These are phyloP conservation scores for Thalassiosira exigua DNA, from an alignment of 352 stramenopile genomes.

Conservation along the genomic window DNA sequence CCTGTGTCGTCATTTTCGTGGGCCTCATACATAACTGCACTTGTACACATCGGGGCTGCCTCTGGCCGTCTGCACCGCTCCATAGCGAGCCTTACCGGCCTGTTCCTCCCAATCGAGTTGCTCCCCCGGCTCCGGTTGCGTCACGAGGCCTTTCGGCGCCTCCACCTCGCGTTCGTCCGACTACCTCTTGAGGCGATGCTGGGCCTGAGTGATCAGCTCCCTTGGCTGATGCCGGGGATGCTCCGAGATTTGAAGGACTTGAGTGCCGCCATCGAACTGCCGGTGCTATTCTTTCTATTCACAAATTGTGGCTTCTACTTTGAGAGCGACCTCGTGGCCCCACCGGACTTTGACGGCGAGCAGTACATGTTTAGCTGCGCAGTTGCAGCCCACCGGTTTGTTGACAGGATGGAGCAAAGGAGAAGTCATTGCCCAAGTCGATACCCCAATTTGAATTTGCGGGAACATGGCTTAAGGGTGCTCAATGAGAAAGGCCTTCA, in stretches of 20 bases:
- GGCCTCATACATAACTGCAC: slow-evolving; percentile 70
- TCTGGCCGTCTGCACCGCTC: slow-evolving; percentile 68
- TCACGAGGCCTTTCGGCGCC: slow-evolving; percentile 43
- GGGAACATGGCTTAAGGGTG: slow-evolving; percentile 29
- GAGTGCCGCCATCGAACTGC: slow-evolving; percentile 75
- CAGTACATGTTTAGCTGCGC: slow-evolving; percentile 81
- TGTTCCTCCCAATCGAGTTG: slow-evolving; percentile 70
- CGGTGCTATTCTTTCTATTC: slow-evolving; percentile 85
- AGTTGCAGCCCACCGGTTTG: slow-evolving; percentile 78
- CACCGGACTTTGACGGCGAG: slow-evolving; percentile 72
- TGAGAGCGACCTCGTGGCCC: slow-evolving; percentile 67
- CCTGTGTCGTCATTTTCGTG: slow-evolving; percentile 71
- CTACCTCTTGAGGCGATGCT: slow-evolving; percentile 57
- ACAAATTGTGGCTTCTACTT: slow-evolving; percentile 81
- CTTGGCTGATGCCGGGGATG: slow-evolving; percentile 19
- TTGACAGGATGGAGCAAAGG: slow-evolving; percentile 48
- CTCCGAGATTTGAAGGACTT: slow-evolving; percentile 56
- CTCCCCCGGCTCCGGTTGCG: slow-evolving; percentile 61
- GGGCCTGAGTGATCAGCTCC: slow-evolving; percentile 36
- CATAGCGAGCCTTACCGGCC: slow-evolving; percentile 64
- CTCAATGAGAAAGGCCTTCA: background rate
- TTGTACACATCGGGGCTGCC: slow-evolving; percentile 70
- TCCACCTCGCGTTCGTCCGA: slow-evolving; percentile 67
- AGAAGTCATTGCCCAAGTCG: slow-evolving; percentile 4
- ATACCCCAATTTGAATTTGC: slow-evolving; percentile 26